Conservation (phyloP, 306 rosid species). For the Luffa acutangula region DNA sequence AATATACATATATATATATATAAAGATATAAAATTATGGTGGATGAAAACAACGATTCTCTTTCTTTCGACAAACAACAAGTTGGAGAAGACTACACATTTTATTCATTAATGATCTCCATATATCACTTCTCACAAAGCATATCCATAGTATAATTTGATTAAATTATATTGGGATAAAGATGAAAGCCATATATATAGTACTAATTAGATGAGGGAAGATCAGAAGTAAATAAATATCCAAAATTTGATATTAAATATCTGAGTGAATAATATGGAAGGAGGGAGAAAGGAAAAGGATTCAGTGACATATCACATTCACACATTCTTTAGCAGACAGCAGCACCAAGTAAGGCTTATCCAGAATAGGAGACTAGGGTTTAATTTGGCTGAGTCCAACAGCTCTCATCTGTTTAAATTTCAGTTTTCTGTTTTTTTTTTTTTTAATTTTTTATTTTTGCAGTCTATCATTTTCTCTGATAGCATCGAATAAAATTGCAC, state of each 20-base stretch:
- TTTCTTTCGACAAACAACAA: too few relatives aligned
- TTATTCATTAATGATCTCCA: too few relatives aligned
- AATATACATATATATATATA: too few relatives aligned
- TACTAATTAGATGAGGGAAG: neutral
- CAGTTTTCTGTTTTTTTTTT: neutral
- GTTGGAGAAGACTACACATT: neutral
- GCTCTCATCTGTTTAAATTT: neutral
- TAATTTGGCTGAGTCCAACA: neutral
- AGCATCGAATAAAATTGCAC: neutral
- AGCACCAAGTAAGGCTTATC: constrained; percentile 4
- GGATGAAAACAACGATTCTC: neutral
- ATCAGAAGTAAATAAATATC: too few relatives aligned
- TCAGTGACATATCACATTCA: neutral
- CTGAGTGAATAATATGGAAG: too few relatives aligned
- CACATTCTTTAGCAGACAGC: neutral
- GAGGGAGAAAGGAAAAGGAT: too few relatives aligned
- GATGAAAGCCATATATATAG: neutral
- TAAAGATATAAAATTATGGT: too few relatives aligned
- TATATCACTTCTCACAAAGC: too few relatives aligned
- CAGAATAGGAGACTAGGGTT: constrained; percentile 2
- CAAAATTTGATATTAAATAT: neutral
- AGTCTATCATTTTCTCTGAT: neutral
- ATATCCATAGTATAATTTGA: neutral
- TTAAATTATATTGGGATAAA: neutral
- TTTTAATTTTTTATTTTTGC: neutral